Evolutionary conservation across 768 basidiomycete species (phyloP), one percentile per base, ranked within the genome.

Genomic region (Sarcodon aspratus): DNA sequence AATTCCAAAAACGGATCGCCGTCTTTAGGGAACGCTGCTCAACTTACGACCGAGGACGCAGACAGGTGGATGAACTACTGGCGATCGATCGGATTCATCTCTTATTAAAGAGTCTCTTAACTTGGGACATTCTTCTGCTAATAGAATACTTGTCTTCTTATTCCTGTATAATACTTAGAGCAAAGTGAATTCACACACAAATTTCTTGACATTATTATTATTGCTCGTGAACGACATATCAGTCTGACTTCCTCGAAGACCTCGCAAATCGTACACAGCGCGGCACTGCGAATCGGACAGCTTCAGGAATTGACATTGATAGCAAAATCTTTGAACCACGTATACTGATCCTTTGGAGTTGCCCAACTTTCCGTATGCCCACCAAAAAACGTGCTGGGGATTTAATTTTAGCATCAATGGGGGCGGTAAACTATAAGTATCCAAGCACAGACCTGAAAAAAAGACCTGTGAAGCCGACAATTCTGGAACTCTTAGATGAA

Each of bases 321-420:
- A 12, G 63, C 60, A 55, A 86, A 86, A 54, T 76, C 78, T 55
- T 73, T 85, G 67, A 88, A 90, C 79, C 82, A 88, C 1, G 74
- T 70, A 54, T 80, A 80, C 59, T 89, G 88, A 60, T 87, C 79
- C 53, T 64, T 73, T 3, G 87, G 85, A 13, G 84, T 80, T 12
- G 82, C 84, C 57, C 77, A 89, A 38, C 71, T 56, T 5, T 66
- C 55, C 5, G 77, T 78, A 52, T 88, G 85, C 0, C 86, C 87
- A 9, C 86, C 87, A 55, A 89, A 89, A 64, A 86, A 86, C 7
- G 84, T 82, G 53, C 82, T 83, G 53, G 2, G 45, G 33, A 33
- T 10, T 15, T 47, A n/a, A 13, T 49, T 55, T 42, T 56, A 46
- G 33, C 32, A 40, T 36, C 37, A 17, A 36, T 3, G 12, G 5